Evolutionary conservation across 83 land plant species (phyloP), one percentile per base, ranked within the genome.

Genomic region (Picea abies): DNA sequence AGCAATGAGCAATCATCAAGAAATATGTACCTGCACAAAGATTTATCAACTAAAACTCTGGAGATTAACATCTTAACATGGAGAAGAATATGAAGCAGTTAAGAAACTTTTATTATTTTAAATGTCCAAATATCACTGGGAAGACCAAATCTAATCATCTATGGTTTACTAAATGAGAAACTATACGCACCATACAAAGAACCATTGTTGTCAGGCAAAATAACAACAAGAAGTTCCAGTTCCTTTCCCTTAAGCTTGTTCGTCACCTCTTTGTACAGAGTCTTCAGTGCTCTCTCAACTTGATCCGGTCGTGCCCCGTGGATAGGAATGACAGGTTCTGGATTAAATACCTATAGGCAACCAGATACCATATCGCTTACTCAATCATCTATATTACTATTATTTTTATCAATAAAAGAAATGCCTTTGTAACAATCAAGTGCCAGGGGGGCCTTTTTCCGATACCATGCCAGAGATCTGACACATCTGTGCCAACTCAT

Each of bases 171-270:
- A 56, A 44, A 56, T 12, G 58, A 56, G 58, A 56, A 10, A 61
- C 29, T 37, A 26, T 56, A 80, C 90, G 8, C 77, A 96, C 98
- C 98, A 91, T 96, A 96, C 29, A 96, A 85, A 78, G 98, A 84
- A 23, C 98, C 98, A 86, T 96, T 96, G 76, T 91, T 96, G 69
- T 96, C 98, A 15, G 98, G 98, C 41, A 96, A 85, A 79, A 96
- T 90, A 22, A 89, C 97, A 72, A 96, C 85, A 58, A 96, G 91
- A 20, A 96, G 75, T 26, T 96, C 95, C 66, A 96, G 86, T 76
- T 91, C 91, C 71, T 86, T 91, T 12, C 88, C 88, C 66, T 87
- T 88, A 7, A 91, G 83, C 67, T 64, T 90, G 9, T 76, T 69
- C 81, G 86, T 82, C 23, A 88, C 93, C 5, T 94, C 93, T 68